Evolutionary conservation across 352 stramenopile genomes (phyloP), one percentile per base, ranked within the genome.

Genomic region (Pythium scleroteichum): DNA sequence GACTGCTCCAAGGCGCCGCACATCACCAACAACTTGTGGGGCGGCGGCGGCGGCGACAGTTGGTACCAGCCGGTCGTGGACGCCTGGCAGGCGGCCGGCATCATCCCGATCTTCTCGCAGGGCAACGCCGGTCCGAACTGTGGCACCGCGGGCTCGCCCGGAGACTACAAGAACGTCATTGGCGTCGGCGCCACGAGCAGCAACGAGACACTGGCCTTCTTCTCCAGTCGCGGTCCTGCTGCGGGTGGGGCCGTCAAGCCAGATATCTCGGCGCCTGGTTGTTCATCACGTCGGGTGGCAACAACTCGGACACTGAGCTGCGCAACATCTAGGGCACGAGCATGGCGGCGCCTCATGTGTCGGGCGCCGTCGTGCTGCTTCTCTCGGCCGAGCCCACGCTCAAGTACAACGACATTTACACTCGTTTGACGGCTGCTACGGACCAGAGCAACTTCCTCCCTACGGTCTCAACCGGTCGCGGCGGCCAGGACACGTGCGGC

Each of bases 21-120:
- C 32, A 57, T 79, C n/a, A 60, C 76, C 57, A 75, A 69, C 63
- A 76, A 76, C 55, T 63, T 32, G n/a, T 78, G 71, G 71, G 71
- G 62, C 13, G 63, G 50, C 42, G 27, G 42, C 19, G 38, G 33
- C 17, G 52, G 52, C 5, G 17, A 29, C 32, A 12, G 22, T 0
- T 64, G 33, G 23, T 71, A 62, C 51, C 27, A 70, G 45, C 33
- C 38, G 2, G 40, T 52, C 4, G 59, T 78, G 22, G 48, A 50
- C 9, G 68, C 65, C 13, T 73, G 66, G 59, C 44, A 58, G 26
- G 27, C 55, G 22, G 71, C 68, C 7, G 64, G 59, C 32, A 78
- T 78, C 54, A 69, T 71, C 27, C 67, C 67, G 1, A 50, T 78
- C 16, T 75, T 78, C 45, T 46, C 67, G 23, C 64, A 71, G 27